Evolutionary conservation across 2,329 filamentous ascomycete genomes (phyloP).

Genomic region (Neonectria sp.): DNA sequence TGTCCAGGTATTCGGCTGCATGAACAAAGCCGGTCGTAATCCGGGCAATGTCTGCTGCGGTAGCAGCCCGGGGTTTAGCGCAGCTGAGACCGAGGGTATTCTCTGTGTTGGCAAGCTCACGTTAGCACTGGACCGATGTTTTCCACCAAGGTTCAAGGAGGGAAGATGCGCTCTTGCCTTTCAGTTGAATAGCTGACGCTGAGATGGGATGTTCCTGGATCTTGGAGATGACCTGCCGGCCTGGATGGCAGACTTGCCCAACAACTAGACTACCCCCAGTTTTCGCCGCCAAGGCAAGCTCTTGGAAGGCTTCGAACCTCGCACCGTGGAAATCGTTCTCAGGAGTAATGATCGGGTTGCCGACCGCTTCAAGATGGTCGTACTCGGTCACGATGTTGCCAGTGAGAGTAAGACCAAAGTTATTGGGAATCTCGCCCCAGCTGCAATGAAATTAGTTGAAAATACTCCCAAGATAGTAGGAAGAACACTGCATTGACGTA

Average conservation of each 20-base stretch:
- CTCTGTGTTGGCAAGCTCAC: background rate
- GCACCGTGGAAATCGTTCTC: background rate
- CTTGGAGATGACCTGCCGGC: background rate
- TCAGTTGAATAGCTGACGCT: background rate
- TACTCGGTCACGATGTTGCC: background rate
- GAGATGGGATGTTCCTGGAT: background rate
- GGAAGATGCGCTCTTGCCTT: background rate
- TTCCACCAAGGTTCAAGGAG: background rate
- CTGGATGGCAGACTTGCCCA: background rate
- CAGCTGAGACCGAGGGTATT: background rate
- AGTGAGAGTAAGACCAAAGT: background rate
- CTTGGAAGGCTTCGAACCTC: background rate
- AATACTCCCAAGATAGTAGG: too few species aligned
- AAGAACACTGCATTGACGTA: background rate
- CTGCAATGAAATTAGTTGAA: background rate
- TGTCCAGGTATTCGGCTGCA: conserved; percentile 70
- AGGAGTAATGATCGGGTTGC: background rate
- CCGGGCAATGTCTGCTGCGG: background rate
- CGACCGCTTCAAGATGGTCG: background rate
- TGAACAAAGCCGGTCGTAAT: conserved; percentile 52
- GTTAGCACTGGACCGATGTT: background rate
- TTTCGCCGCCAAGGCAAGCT: background rate
- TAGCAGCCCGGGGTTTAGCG: background rate
- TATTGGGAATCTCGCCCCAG: background rate
- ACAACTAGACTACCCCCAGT: background rate